These are phyloP conservation scores for Penicillium capsulatum DNA, from an alignment of 2,329 filamentous ascomycete genomes.

Conservation along the genomic window DNA sequence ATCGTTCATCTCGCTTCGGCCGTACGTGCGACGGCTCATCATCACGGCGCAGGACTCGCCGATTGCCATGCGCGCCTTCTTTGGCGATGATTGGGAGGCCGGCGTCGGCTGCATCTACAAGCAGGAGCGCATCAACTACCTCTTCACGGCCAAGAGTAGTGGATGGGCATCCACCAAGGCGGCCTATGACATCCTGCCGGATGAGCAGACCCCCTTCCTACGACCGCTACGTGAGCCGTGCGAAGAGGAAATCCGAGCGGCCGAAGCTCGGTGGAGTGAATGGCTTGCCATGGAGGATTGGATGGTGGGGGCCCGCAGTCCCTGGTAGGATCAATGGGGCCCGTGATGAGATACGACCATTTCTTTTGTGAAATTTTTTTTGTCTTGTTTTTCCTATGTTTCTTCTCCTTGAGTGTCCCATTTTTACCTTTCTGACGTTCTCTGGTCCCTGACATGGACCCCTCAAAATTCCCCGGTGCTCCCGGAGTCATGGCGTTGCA, in stretches of 20 bases:
- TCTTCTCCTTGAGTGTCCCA: constrained; percentile 2
- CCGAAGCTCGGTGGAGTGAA: constrained; percentile 83
- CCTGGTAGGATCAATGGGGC: constrained; percentile 22
- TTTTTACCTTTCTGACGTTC: not conserved
- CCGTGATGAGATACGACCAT: constrained; percentile 25
- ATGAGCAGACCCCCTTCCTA: constrained; percentile 82
- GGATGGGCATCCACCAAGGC: constrained; percentile 85
- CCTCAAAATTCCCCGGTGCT: constrained; percentile 2
- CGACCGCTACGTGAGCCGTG: constrained; percentile 70
- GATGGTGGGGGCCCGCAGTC: constrained; percentile 75
- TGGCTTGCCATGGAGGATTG: constrained; percentile 98
- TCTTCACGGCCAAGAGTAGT: constrained; percentile 90
- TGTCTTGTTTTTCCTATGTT: constrained; percentile 7
- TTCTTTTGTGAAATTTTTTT: constrained; percentile 10
- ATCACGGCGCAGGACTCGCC: constrained; percentile 91
- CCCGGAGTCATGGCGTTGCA: constrained; percentile 3
- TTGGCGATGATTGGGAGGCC: constrained; percentile 77
- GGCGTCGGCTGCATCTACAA: constrained; percentile 81
- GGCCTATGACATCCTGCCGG: constrained; percentile 79
- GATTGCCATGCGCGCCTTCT: constrained; percentile 80
- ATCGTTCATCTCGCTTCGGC: constrained; percentile 62
- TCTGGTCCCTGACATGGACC: constrained; percentile 1
- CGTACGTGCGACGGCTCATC: constrained; percentile 86
- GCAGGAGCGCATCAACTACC: constrained; percentile 83
- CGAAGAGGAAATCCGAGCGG: constrained; percentile 73